Percentiles rank a stretch among this genome's conserved stretches.
These are phyloP conservation scores for Lachnellula subtilissima DNA, from an alignment of 2,329 filamentous ascomycete genomes.

Conservation along the genomic window DNA sequence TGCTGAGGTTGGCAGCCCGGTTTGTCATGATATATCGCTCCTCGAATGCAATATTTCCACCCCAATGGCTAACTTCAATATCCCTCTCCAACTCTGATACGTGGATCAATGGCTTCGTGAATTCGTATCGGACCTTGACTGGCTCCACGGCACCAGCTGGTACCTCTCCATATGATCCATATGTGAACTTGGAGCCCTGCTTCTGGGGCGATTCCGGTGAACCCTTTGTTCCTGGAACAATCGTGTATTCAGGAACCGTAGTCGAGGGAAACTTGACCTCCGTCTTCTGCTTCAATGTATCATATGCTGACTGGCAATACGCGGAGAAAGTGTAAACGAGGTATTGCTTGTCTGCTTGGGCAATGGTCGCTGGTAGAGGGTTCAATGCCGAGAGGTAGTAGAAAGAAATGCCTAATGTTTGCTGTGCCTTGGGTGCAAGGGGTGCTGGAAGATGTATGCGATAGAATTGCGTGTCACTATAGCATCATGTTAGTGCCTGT, in stretches of 20 bases:
- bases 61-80: slow-evolving; percentile 96
- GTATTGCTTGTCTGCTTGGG: slow-evolving; percentile 83
- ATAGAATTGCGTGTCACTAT: slow-evolving; percentile 74
- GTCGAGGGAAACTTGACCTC: slow-evolving; percentile 82
- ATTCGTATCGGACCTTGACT: slow-evolving; percentile 84
- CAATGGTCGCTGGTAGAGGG: slow-evolving; percentile 75
- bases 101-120: slow-evolving; percentile 85
- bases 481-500: slow-evolving; percentile 21
- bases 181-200: slow-evolving; percentile 80
- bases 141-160: slow-evolving; percentile 71
- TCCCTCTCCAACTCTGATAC: slow-evolving; percentile 78
- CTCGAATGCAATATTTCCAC: slow-evolving; percentile 91
- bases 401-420: slow-evolving; percentile 85
- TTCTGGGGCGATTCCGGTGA: slow-evolving; percentile 64
- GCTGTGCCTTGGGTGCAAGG: slow-evolving; percentile 69
- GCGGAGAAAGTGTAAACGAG: slow-evolving; percentile 81
- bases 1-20: slow-evolving; percentile 71
- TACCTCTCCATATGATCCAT: slow-evolving; percentile 81
- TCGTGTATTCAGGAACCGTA: slow-evolving; percentile 81
- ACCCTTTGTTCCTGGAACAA: slow-evolving; percentile 57
- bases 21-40: slow-evolving; percentile 88
- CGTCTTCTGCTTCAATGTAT: slow-evolving; percentile 89
- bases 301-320: slow-evolving; percentile 78
- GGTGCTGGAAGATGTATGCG: slow-evolving; percentile 72
- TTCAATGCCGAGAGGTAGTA: slow-evolving; percentile 71